Base-by-base conservation (phyloP, 2,329 filamentous ascomycete genomes). In the Apiospora aurea region DNA sequence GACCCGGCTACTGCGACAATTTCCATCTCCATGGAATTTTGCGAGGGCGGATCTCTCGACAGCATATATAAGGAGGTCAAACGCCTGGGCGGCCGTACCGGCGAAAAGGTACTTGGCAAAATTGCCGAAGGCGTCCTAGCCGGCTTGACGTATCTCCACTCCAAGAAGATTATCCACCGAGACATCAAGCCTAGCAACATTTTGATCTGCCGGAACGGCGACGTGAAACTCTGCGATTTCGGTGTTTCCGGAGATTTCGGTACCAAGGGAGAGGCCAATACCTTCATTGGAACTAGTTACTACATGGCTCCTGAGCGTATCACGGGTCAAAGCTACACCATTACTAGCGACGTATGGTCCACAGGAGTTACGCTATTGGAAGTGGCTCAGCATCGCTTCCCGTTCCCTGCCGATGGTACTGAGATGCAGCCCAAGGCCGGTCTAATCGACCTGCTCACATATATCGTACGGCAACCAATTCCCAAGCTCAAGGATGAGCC, bases 221-320 rank as follows among this genome's bases (percentile, higher is more conserved):
- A 97, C 77, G 96, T 99, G 75, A 99, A 99, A 84, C 90, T 99
- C 21, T 99, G 96, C 84, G 96, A 99, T 84, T 99, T 99, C 81
- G 96, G 96, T 77, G 96, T 99, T 67, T 97, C 94, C 72, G 96
- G 96, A 76, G 96, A 98, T 82, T 98, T 98, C 80, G 97, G 96
- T 75, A 99, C 96, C 69, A 98, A 99, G 83, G 96, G 96, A 70
- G 96, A 98, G 81, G 96, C 96, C 75, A 98, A 98, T 82, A 99
- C 96, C 0, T 99, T 99, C 80, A 99, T 99, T 80, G 96, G 96
- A 75, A 99, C 96, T 16, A 97, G 94, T 73, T 99, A 98, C 82
- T 99, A 99, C 86, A 99, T 99, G 96, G 96, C 96, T 4, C 96
- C 96, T 0, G 96, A 99, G 82, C 93, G 96, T 70, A 99, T 99